A percentile compares a stretch with the other conserved stretches of the same genome.
Conservation (phyloP, 176 grass and related monocot species). For the Carex cristatella region DNA sequence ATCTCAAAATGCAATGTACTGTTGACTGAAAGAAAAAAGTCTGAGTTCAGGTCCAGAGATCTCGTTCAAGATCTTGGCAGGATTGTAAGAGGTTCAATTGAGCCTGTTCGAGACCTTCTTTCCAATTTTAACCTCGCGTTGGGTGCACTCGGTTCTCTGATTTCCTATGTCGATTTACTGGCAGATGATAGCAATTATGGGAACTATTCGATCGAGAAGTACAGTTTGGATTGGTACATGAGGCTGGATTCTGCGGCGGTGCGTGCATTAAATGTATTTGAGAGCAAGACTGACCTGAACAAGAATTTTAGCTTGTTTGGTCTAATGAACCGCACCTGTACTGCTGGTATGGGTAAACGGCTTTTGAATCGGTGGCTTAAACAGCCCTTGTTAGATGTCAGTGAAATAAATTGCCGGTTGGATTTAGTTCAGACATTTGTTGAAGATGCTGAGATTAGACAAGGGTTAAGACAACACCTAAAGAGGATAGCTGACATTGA, state of each 20-base stretch:
- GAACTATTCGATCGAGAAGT: constrained; percentile 79
- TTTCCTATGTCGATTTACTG: constrained; percentile 80
- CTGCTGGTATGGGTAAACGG: constrained; percentile 93
- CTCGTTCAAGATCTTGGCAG: constrained; percentile 85
- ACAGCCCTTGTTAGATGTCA: constrained; percentile 80
- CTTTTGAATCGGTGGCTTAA: constrained; percentile 90
- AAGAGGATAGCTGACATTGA: constrained; percentile 86
- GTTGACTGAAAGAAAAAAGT: constrained; percentile 71
- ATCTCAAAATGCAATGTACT: constrained; percentile 71
- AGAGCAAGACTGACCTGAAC: constrained; percentile 90
- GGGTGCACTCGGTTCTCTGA: constrained; percentile 65
- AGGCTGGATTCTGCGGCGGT: constrained; percentile 88
- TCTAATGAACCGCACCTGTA: constrained; percentile 95
- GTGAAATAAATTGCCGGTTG: constrained; percentile 79
- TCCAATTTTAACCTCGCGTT: constrained; percentile 81
- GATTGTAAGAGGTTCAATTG: constrained; percentile 80
- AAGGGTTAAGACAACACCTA: constrained; percentile 73
- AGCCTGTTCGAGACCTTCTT: constrained; percentile 80
- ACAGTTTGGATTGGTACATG: constrained; percentile 80
- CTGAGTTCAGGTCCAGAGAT: constrained; percentile 86
- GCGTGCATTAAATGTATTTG: constrained; percentile 73
- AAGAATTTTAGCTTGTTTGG: constrained; percentile 99
- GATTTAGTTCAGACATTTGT: constrained; percentile 87
- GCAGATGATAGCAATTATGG: constrained; percentile 83
- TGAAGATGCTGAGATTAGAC: constrained; percentile 74